These are phyloP conservation scores for Phytophthora tentaculata DNA, from an alignment of 352 stramenopile genomes.

Conservation along the genomic window DNA sequence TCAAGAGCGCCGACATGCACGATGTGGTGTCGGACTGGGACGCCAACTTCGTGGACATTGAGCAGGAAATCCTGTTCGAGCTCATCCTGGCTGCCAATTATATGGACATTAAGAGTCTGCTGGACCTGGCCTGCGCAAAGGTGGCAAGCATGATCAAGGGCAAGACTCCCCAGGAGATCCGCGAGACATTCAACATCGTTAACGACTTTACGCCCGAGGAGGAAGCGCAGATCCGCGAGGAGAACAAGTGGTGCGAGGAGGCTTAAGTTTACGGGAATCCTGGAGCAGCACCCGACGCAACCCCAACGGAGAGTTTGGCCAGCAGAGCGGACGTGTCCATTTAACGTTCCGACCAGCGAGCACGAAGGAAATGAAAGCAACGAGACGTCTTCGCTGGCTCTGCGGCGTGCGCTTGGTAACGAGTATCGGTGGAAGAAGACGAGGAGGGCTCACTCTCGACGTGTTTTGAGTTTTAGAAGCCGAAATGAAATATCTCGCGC, in stretches of 20 bases:
- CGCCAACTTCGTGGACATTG: conserved; percentile 99
- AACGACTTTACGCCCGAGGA: conserved; percentile 99
- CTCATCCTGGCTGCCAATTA: conserved; percentile 99
- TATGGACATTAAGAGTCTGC: conserved; percentile 99
- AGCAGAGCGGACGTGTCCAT: conserved; percentile 7
- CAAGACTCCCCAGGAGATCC: conserved; percentile 99
- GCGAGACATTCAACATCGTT: conserved; percentile 99
- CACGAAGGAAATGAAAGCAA: conserved; percentile 17
- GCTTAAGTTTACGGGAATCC: conserved; percentile 68
- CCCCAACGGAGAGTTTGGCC: background rate
- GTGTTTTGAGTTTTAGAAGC: conserved; percentile 21
- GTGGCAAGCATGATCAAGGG: conserved; percentile 94
- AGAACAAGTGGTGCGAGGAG: conserved; percentile 99
- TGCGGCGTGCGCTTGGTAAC: conserved; percentile 12
- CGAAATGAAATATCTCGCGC: conserved; percentile 12
- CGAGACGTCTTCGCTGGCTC: background rate
- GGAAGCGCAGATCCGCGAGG: conserved; percentile 98
- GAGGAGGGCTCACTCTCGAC: conserved; percentile 11
- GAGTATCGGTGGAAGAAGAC: conserved; percentile 13
- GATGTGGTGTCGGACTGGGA: conserved; percentile 99
- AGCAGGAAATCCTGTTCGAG: conserved; percentile 99
- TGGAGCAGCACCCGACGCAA: background rate
- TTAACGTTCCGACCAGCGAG: conserved; percentile 2
- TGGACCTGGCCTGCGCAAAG: conserved; percentile 94
- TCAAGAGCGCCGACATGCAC: conserved; percentile 98